Evolutionary conservation across 2,329 filamentous ascomycete species (phyloP).

Genomic region (Cytospora piceae): DNA sequence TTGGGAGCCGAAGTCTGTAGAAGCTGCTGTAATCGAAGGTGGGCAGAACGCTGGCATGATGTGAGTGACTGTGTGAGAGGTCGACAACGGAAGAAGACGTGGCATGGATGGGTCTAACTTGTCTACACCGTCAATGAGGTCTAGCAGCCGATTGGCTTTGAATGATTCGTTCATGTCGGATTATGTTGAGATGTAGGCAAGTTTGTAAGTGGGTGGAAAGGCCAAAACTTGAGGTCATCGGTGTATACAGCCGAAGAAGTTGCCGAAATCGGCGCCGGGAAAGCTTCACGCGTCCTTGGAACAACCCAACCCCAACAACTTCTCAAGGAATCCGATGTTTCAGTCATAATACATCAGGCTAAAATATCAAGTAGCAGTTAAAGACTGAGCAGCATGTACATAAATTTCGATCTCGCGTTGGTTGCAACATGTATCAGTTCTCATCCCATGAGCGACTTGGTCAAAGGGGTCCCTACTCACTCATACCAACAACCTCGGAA

Average conservation of each 20-base stretch:
- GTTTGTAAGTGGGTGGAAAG: background rate
- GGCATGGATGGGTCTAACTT: slow-evolving; percentile 6
- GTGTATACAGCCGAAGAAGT: background rate
- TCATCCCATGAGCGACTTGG: too few species aligned
- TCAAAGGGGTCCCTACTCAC: too few species aligned
- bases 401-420: background rate
- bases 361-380: background rate
- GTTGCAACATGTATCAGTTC: too few species aligned
- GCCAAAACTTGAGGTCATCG: background rate
- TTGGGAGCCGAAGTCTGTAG: slow-evolving; percentile 35
- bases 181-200: background rate
- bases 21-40: slow-evolving; percentile 33
- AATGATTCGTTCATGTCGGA: background rate
- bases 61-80: background rate
- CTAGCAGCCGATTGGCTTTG: background rate
- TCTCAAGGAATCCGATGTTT: too few species aligned
- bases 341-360: background rate
- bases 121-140: slow-evolving; percentile 20
- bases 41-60: slow-evolving; percentile 36
- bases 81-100: background rate
- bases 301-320: background rate
- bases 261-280: background rate
- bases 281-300: background rate
- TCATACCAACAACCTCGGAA: too few species aligned
- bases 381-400: background rate